Evolutionary conservation across 129 eudicot species (phyloP).

Genomic region (Flaveria sonorensis): DNA sequence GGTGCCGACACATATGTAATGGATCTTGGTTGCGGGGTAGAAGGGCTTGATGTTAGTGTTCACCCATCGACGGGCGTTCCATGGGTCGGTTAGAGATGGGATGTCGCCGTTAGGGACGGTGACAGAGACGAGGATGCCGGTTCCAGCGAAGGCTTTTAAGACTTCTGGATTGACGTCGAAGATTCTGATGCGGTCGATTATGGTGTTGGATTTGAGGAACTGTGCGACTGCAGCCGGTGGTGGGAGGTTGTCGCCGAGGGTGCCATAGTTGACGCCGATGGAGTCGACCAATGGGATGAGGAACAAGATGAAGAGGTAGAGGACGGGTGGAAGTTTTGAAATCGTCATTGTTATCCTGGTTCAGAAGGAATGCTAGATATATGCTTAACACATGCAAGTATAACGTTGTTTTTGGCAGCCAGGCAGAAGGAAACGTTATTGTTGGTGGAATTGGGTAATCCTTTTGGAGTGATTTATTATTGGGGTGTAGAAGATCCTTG

Average conservation of each 20-base stretch:
- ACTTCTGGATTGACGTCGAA: slow-evolving; percentile 69
- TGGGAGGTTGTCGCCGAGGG: slow-evolving; percentile 44
- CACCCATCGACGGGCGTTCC: slow-evolving; percentile 65
- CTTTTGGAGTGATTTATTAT: slow-evolving; percentile 24
- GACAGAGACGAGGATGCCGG: slow-evolving; percentile 67
- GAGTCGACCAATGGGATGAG: slow-evolving; percentile 26
- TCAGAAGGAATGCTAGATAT: too few species aligned
- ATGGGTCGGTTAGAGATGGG: slow-evolving; percentile 52
- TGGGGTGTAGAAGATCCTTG: neutral
- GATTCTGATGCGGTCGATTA: slow-evolving; percentile 55
- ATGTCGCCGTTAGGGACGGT: slow-evolving; percentile 93
- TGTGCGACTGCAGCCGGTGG: slow-evolving; percentile 45
- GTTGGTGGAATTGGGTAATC: neutral
- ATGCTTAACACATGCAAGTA: too few species aligned
- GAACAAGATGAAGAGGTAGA: slow-evolving; percentile 33
- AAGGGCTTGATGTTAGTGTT: slow-evolving; percentile 33
- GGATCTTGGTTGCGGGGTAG: slow-evolving; percentile 39
- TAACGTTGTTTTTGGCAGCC: too few species aligned
- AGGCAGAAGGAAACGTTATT: too few species aligned
- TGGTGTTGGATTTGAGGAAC: slow-evolving; percentile 36
- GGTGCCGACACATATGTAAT: slow-evolving; percentile 38
- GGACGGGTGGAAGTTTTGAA: slow-evolving; percentile 11
- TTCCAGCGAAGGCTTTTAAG: slow-evolving; percentile 64
- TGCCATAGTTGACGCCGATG: slow-evolving; percentile 44
- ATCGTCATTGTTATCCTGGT: slow-evolving; percentile 13